Base-by-base conservation (phyloP, 176 grass and related monocot genomes). In the Typha latifolia region DNA sequence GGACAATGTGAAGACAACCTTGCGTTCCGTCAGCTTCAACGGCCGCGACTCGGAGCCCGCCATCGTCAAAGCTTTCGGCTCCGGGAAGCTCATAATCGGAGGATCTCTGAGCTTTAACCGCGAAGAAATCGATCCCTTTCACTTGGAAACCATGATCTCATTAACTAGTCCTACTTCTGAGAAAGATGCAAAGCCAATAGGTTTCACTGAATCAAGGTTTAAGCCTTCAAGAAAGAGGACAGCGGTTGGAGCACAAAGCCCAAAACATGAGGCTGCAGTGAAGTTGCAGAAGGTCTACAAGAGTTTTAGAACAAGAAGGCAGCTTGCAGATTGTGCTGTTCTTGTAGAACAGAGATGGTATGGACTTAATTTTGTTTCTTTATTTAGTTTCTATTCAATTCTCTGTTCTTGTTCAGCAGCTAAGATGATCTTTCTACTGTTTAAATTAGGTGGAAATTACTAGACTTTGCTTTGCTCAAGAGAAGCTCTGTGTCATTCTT, bases 261-360 rank as follows among this genome's bases (percentile, higher is more conserved):
- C 90, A 10, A 84, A 90, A 63, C 86, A 95, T 27, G 83, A 95
- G 52, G 90, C 86, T 1, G 85, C 90, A 14, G 72, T 86, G 21
- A 69, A 77, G 82, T 77, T 95, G 71, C 90, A 95, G 84, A 95
- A 95, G 71, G 90, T 90, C 31, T 95, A 95, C 80, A 90, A 95
- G 78, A 95, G 90, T 80, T 95, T 95, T 79, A 74, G 90, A 27
- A 95, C 90, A 48, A 84, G 90, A 13, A 82, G 90, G n/a, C 86
- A 95, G 79, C 90, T 95, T 57, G 90, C 90, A 12, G 90, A 95
- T 69, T 89, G 86, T 57, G 90, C 90, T 22, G 90, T 95, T 29
- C 67, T 95, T 22, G 77, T 81, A 34, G 90, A 95, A 80, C 90
- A 95, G 70, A 81, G 69, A 69, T 96, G 91, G 91, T 91, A 70